Conservation (phyloP, 306 rosid genomes). For the Quillaja saponaria region DNA sequence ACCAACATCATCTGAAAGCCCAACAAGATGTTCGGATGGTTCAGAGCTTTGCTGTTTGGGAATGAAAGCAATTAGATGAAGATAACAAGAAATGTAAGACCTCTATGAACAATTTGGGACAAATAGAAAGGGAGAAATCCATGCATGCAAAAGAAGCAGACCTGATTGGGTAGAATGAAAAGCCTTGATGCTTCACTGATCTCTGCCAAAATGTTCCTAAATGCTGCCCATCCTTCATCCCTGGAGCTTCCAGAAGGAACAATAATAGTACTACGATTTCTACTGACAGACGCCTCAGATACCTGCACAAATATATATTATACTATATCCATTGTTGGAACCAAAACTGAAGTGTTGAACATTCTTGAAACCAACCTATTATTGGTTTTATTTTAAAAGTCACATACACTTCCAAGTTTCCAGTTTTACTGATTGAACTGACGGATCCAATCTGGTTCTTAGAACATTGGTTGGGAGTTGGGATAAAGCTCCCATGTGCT, state of each 20-base stretch:
- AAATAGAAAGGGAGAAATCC: constrained; percentile 13
- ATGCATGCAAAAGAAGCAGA: constrained; percentile 36
- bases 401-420: no score
- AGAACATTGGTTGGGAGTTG: no score
- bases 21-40: constrained; percentile 79
- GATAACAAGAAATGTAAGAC: constrained; percentile 32
- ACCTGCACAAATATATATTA: constrained; percentile 51
- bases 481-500: no score
- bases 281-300: constrained; percentile 96
- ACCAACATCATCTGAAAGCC: constrained; percentile 99
- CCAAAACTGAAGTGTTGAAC: constrained; percentile 1
- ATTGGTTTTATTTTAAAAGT: no score
- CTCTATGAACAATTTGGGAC: constrained; percentile 10
- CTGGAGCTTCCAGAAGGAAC: constrained; percentile 95
- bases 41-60: constrained; percentile 79
- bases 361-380: not conserved
- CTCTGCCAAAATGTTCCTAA: constrained; percentile 94
- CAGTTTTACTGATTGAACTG: no score
- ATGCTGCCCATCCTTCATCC: constrained; percentile 99
- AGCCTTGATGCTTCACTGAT: constrained; percentile 96
- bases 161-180: constrained; percentile 92
- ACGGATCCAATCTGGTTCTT: no score
- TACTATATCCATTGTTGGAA: constrained; percentile 27
- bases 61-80: constrained; percentile 35
- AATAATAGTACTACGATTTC: constrained; percentile 97